Evolutionary conservation across 2,329 filamentous ascomycete genomes (phyloP).

Genomic region (Stachybotrys echinatus): DNA sequence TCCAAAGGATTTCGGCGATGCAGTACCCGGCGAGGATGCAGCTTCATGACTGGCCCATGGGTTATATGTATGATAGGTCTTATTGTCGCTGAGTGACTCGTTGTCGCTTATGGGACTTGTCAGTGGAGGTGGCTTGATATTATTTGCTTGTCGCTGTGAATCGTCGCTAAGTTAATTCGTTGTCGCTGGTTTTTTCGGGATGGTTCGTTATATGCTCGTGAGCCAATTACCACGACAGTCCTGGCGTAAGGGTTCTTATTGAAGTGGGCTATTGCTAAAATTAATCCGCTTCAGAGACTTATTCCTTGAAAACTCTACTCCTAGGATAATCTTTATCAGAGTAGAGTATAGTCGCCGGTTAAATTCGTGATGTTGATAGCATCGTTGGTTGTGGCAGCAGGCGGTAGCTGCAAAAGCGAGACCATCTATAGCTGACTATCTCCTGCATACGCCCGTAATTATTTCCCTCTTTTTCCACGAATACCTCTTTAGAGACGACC

Average conservation of each 20-base stretch:
- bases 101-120: neutral
- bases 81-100: neutral
- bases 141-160: neutral
- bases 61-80: neutral
- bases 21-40: neutral
- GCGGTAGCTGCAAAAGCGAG: neutral
- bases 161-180: neutral
- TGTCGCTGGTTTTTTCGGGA: neutral
- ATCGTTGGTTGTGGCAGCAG: neutral
- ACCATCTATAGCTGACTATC: neutral
- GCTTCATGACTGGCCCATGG: neutral
- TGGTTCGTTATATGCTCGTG: neutral
- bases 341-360: neutral
- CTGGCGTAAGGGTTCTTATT: neutral
- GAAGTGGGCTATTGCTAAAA: neutral
- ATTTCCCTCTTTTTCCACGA: neutral
- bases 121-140: neutral
- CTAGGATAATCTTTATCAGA: neutral
- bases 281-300: neutral
- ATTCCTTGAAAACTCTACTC: neutral
- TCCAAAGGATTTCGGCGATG: neutral
- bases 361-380: neutral
- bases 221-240: neutral
- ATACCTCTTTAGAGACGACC: neutral
- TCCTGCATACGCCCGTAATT: neutral